Evolutionary conservation across 371 early-diverging fungal genomes (phyloP), one percentile per base, ranked within the genome.

Genomic region (Mortierella sp.): DNA sequence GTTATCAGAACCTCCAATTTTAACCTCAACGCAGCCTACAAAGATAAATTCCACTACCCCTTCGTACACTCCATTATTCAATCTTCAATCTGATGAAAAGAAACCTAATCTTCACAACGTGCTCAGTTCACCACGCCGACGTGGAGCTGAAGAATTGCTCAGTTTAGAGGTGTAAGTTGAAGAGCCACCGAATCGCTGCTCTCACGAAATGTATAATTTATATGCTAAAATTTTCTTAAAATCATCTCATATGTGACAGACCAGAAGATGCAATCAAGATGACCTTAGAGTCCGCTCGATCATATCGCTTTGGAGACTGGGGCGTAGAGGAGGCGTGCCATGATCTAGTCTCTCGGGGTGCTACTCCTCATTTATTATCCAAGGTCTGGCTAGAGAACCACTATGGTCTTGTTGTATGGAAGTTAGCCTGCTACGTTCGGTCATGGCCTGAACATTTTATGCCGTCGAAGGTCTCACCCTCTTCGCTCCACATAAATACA

Each of bases 391-490:
- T 92, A 0, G 42, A 58, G 31, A 94, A 95, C 66, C 94, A 94
- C 70, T 93, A 90, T 68, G 72, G 85, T 6, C 89, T 87, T 83
- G 89, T 94, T 66, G 86, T 93, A 0, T 93, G 94, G 94, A 93
- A 93, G 68, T 59, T 92, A 1, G 93, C 94, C 0, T 81, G 87
- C 49, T 68, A 88, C 70, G 83, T 88, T 32, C 83, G 92, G 53
- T 83, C 86, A 0, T 92, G 85, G 83, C 93, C 94, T 7, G 55
- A 83, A 12, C 42, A 81, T 13, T 83, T 84, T 32, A 15, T 28
- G 1, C 26, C 15, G 2, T 28, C 63, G 15, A 26, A 57, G 19
- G 17, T 9, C 7, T 7, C 47, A 1, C 26, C n/a, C 1, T 37
- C 29, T 0, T 60, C 53, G 1, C 56, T 57, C 58, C 2, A 8